Evolutionary conservation across 257 asterid species (phyloP), one percentile per base, ranked within the genome.

Genomic region (Primulina huaijiensis): DNA sequence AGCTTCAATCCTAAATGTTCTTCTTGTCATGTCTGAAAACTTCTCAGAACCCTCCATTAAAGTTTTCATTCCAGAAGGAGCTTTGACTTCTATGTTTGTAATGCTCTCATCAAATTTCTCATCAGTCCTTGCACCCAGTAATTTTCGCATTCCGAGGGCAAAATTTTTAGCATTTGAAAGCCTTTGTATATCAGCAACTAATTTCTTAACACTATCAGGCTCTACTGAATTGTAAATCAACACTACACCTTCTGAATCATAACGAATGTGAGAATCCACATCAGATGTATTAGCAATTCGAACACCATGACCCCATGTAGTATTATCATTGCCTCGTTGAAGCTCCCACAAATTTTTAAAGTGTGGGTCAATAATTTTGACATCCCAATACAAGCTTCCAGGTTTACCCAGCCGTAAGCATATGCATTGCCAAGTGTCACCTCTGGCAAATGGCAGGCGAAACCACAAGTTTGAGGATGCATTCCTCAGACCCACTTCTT

Each of bases 301-400:
- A 77, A 94, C 90, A 64, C 96, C 95, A 70, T 89, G 81, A 81
- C 92, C 97, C 99, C 99, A 94, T 76, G 95, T 79, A 68, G 96
- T 85, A 71, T 75, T 74, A 81, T 70, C 84, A 79, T 87, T 78
- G 52, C 99, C 99, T 77, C 85, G 89, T 78, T 88, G 97, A 84
- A 94, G 99, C 85, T 94, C 97, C 95, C 97, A 91, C 86, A 91
- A 77, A 80, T 91, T 95, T 68, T 80, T 82, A 66, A 86, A 94
- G 80, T 91, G 92, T 59, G 91, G 84, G 80, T 94, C 99, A 69
- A 83, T 82, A 71, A 94, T 87, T 79, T 85, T 91, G 75, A 94
- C 99, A 83, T 94, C 99, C 99, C 99, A 94, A 73, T 87, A 85
- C 93, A 94, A 81, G 79, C 96, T 94, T 83, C 98, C 99, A 80